A percentile compares a stretch with the other conserved stretches of the same genome.
phyloP scores from a whole-genome alignment of 495 filamentous ascomycete genomes.

The Penicillium nucicola region DNA sequence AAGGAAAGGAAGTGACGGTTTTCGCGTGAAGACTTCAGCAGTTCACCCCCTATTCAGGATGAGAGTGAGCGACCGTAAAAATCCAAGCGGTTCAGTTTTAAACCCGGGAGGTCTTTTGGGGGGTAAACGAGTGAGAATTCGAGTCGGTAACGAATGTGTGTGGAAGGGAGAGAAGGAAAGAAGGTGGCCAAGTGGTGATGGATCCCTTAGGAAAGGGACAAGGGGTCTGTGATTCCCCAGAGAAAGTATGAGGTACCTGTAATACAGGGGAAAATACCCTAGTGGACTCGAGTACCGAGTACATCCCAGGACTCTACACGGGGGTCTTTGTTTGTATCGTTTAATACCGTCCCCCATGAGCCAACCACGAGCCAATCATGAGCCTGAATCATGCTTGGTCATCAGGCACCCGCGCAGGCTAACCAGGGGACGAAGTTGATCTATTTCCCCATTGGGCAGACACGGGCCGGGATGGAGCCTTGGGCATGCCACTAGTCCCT shows the following conservation, averaged over 20 bases:
- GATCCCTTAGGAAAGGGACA: conserved; percentile 14
- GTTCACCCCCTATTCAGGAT: conserved; percentile 1
- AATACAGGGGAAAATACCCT: not conserved
- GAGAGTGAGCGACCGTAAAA: conserved; percentile 1
- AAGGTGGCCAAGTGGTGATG: conserved; percentile 8
- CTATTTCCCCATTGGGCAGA: conserved; percentile 12
- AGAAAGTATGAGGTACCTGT: conserved; percentile 7
- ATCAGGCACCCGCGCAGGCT: conserved; percentile 13
- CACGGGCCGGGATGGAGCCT: conserved; percentile 11
- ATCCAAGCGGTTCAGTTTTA: not conserved
- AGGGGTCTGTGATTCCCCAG: conserved; percentile 13
- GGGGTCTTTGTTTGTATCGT: conserved; percentile 3
- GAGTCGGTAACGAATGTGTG: conserved; percentile 4
- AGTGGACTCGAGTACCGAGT: not conserved
- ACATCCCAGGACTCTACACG: not conserved
- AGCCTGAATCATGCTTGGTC: conserved; percentile 4
- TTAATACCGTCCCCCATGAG: not conserved
- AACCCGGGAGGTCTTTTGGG: not conserved
- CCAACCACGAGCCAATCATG: conserved; percentile 2
- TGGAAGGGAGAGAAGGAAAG: conserved; percentile 4
- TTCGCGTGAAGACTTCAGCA: conserved; percentile 3
- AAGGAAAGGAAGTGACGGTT: conserved; percentile 1
- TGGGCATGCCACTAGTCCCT: not conserved
- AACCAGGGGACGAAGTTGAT: conserved; percentile 10
- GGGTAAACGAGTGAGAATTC: conserved; percentile 5